Percentiles rank a stretch among this genome's conserved stretches.
phyloP scores from a whole-genome alignment of 345 rosid genomes.

The Viola odorata region DNA sequence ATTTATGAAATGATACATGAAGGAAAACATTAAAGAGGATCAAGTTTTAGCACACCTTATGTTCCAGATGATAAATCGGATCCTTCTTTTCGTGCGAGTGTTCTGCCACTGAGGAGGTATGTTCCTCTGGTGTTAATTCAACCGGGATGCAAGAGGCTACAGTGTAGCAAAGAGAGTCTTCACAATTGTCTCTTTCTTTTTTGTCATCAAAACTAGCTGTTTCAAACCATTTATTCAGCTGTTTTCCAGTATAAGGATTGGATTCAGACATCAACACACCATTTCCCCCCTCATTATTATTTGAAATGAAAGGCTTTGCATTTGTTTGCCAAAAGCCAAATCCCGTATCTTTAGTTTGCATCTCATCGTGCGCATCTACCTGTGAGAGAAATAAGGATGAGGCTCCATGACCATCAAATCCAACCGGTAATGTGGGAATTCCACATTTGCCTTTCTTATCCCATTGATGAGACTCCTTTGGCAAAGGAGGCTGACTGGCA shows the following conservation, averaged over 20 bases:
- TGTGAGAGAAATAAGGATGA: slow-evolving; percentile 9
- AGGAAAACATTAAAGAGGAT: not conserved
- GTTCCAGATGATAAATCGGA: not conserved
- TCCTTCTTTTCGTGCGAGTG: not conserved
- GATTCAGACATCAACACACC: not conserved
- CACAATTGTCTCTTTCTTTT: not conserved
- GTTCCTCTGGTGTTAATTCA: not conserved
- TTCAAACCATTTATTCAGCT: not conserved
- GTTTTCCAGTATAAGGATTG: not conserved
- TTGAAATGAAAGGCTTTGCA: too few species aligned
- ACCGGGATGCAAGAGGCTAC: not conserved
- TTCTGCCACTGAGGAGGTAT: not conserved
- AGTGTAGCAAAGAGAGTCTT: not conserved
- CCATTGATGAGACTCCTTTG: slow-evolving; percentile 13
- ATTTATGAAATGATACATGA: not conserved
- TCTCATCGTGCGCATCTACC: slow-evolving; percentile 1
- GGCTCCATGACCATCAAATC: slow-evolving; percentile 1
- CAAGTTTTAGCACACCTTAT: not conserved
- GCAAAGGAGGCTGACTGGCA: slow-evolving; percentile 3
- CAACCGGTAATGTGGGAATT: slow-evolving; percentile 1
- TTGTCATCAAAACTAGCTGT: not conserved
- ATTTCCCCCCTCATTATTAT: not conserved
- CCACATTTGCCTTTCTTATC: slow-evolving; percentile 23
- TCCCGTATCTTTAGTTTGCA: not conserved
- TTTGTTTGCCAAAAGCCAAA: not conserved